Evolutionary conservation across 176 grass and related monocot genomes (phyloP), one percentile per base, ranked within the genome.

Genomic region (Oryza brachyantha): DNA sequence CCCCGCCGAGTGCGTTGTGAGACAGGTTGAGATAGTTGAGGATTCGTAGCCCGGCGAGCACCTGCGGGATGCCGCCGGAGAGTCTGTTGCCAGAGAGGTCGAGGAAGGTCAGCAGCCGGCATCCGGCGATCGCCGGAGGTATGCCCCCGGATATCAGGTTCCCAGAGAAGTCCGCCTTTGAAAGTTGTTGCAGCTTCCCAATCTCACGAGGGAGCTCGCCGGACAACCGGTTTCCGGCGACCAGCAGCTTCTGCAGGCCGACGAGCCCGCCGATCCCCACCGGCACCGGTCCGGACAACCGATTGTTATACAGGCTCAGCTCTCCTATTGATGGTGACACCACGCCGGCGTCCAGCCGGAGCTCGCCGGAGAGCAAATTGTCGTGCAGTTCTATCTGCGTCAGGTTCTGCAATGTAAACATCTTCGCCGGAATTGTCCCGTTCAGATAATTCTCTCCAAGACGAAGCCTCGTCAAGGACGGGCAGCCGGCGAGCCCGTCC

Each of bases 1-100:
- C 69, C 24, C 94, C 94, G 7, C 68, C 38, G 2, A 97, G 89
- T 14, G 75, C 57, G 81, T 97, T 97, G 54, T 60, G 84, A 14
- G 94, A 97, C 1, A 97, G 72, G 74, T 97, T 97, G 34, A 97
- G 81, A 80, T 97, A 97, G 75, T 97, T 97, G 59, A 97, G 80
- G 61, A 94, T 97, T 32, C 86, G 87, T 36, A 97, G 55, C 14
- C 57, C 28, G 10, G 87, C 48, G 41, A 97, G 84, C 37, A 77
- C 72, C 7, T 73, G 55, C 26, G 94, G 94, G 72, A 97, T 94
- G 36, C 65, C 29, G 45, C 91, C 91, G 19, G 84, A 90, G 12
- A 97, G 58, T 22, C 88, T 76, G 76, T 97, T 97, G 46, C 83
- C 52, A 25, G 89, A 90, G 16, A 97, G 68, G 72, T 97, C 94